These are phyloP conservation scores for Geranium brycei DNA, from an alignment of 345 rosid genomes.

Conservation along the genomic window DNA sequence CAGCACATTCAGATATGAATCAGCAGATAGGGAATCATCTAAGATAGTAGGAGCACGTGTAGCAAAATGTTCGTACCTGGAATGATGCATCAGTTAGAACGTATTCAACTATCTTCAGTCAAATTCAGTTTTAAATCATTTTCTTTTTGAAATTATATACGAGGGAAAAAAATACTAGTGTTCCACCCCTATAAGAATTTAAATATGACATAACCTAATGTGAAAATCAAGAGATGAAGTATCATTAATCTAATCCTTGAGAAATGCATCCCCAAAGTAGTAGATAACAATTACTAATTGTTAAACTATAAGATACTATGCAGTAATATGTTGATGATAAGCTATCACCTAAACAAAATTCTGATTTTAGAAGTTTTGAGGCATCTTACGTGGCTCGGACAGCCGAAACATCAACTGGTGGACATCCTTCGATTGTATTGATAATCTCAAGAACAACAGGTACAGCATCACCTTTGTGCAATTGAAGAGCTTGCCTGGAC, in stretches of 20 bases:
- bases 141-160: too few relatives aligned
- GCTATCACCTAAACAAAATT: neutral
- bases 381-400: constrained; percentile 80
- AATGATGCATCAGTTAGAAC: constrained; percentile 14
- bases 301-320: neutral
- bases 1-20: constrained; percentile 84
- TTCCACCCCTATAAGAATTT: too few relatives aligned
- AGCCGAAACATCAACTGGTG: constrained; percentile 81
- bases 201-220: neutral
- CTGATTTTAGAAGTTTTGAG: neutral
- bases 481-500: constrained; percentile 83
- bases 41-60: constrained; percentile 92
- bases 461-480: constrained; percentile 61
- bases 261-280: too few relatives aligned
- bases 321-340: too few relatives aligned
- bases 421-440: constrained; percentile 90
- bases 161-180: too few relatives aligned
- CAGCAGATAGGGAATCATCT: constrained; percentile 95
- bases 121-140: too few relatives aligned
- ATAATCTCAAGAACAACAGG: constrained; percentile 69
- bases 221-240: too few relatives aligned
- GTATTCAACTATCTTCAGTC: neutral
- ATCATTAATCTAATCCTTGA: too few relatives aligned
- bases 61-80: constrained; percentile 95
- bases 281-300: too few relatives aligned